Base-by-base conservation (phyloP, 352 stramenopile genomes). In the Sclerospora graminicola region DNA sequence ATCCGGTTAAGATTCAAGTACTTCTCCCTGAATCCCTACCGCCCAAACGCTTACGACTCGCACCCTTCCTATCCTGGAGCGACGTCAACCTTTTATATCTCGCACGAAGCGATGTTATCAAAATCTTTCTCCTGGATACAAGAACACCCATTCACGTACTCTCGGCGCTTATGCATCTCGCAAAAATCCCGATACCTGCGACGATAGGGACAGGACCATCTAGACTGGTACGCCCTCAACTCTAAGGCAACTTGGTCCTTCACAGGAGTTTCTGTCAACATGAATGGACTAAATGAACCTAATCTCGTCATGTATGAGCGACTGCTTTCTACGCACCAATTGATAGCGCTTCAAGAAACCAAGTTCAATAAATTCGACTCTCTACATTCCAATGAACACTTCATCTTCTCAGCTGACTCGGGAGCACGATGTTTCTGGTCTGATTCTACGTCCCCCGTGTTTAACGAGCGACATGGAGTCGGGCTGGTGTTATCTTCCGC, bases 371-470 rank as follows among this genome's bases (percentile, higher is more conserved):
- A 44, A 6, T 8, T 5, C 5, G 44, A 51, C 42, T 48, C 49
- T 13, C 13, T 57, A 10, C 37, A 48, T 13, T 46, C 44, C 15
- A 54, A 45, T 18, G 11, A 48, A 10, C 37, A 48, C 31, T 45
- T 39, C 14, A 41, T 51, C 23, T 18, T 38, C 6, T 10, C 21
- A 1, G 40, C 41, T 14, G 52, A 60, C 8, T 60, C 52, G 11
- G 40, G 45, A 0, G 46, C 45, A 2, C 41, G 34, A 4, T 51
- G 35, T 21, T 60, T 56, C 18, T 60, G 51, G 39, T 52, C 41
- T 0, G 10, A 57, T 16, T 34, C 43, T 15, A 47, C 44, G 18
- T 54, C 38, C 0, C 33, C 32, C 3, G 33, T 47, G 23, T 54
- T 54, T 8, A 49, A 49, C 5, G 44, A 35, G 14, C 6, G 36